phyloP scores from a whole-genome alignment of 1,284 basidiomycete genomes.

The Marasmius oreades region DNA sequence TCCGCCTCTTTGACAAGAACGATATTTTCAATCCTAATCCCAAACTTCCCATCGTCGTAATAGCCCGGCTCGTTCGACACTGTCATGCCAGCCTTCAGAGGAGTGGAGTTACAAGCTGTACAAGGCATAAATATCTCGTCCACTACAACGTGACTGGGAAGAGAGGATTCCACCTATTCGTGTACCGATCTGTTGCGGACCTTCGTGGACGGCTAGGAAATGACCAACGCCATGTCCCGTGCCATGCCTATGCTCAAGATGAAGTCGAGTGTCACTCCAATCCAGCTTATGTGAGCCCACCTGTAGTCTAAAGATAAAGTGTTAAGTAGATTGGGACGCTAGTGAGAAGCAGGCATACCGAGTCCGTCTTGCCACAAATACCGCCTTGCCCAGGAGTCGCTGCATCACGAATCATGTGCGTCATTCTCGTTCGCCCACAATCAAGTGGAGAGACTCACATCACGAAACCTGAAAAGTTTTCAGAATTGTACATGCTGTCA shows the following conservation, averaged over 20 bases:
- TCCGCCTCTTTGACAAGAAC: slow-evolving; percentile 71
- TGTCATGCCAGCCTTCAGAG: slow-evolving; percentile 83
- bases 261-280: background rate
- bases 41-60: slow-evolving; percentile 89
- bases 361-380: slow-evolving; percentile 91
- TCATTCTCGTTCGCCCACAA: background rate
- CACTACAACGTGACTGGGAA: background rate
- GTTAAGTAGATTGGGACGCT: background rate
- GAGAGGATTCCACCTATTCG: slow-evolving; percentile 51
- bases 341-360: slow-evolving; percentile 39
- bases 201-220: slow-evolving; percentile 93
- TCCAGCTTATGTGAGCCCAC: slow-evolving; percentile 21
- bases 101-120: slow-evolving; percentile 60
- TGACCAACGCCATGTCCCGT: slow-evolving; percentile 95
- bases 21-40: slow-evolving; percentile 92
- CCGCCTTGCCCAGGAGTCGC: slow-evolving; percentile 84
- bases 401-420: slow-evolving; percentile 25
- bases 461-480: slow-evolving; percentile 42
- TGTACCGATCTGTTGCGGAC: slow-evolving; percentile 85
- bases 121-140: background rate
- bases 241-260: slow-evolving; percentile 57
- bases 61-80: slow-evolving; percentile 95
- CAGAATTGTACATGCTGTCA: background rate
- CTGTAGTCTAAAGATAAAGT: slow-evolving; percentile 36
- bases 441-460: slow-evolving; percentile 39